Evolutionary conservation across 2,329 filamentous ascomycete genomes (phyloP).

Genomic region (Seiridium unicorne): DNA sequence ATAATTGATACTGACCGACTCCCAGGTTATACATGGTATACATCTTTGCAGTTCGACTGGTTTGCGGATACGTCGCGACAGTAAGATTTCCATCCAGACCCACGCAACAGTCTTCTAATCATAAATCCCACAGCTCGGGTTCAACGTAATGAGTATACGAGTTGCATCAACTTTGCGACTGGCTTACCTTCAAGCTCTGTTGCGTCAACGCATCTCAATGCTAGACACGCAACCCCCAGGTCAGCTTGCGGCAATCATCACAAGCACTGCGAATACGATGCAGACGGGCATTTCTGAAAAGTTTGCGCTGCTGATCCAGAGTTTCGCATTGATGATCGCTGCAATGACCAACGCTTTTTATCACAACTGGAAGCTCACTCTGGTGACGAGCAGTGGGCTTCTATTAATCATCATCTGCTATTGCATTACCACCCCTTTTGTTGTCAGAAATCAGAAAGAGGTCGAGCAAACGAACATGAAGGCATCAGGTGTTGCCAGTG

Average conservation of each 20-base stretch:
- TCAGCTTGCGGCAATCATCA: slow-evolving; percentile 60
- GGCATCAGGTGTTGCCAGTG: slow-evolving; percentile 58
- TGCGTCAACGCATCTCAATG: slow-evolving; percentile 63
- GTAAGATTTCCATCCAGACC: slow-evolving; percentile 28
- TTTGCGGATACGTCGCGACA: slow-evolving; percentile 60
- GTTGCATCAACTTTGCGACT: slow-evolving; percentile 60
- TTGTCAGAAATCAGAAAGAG: slow-evolving; percentile 49
- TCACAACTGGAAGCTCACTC: slow-evolving; percentile 56
- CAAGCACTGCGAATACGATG: slow-evolving; percentile 59
- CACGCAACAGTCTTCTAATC: background rate
- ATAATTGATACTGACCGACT: background rate
- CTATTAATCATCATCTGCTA: slow-evolving; percentile 53
- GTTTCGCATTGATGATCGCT: slow-evolving; percentile 46
- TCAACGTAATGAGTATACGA: slow-evolving; percentile 59
- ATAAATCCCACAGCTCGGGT: slow-evolving; percentile 41
- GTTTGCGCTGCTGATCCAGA: slow-evolving; percentile 57
- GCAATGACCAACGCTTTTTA: slow-evolving; percentile 55
- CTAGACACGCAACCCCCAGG: slow-evolving; percentile 65
- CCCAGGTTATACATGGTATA: slow-evolving; percentile 66
- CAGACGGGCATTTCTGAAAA: slow-evolving; percentile 65
- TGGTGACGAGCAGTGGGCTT: slow-evolving; percentile 58
- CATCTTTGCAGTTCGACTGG: slow-evolving; percentile 66
- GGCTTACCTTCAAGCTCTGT: slow-evolving; percentile 62
- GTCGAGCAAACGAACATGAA: slow-evolving; percentile 54
- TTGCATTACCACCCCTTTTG: slow-evolving; percentile 50